phyloP scores from a whole-genome alignment of 306 rosid species.

The Lotus japonicus region DNA sequence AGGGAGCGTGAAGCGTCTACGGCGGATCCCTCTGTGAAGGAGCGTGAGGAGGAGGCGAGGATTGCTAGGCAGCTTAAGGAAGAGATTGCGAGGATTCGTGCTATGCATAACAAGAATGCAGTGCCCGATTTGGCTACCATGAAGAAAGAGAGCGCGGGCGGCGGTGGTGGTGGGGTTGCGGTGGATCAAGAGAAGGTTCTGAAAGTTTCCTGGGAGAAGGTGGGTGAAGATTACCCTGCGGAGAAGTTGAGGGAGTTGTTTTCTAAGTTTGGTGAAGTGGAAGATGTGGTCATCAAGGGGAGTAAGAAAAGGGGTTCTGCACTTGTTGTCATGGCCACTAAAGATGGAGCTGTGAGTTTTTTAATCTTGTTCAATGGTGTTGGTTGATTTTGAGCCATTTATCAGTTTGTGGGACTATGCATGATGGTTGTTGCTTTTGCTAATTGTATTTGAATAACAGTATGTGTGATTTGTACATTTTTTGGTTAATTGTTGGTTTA shows the following conservation, averaged over 20 bases:
- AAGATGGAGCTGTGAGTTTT: conserved; percentile 78
- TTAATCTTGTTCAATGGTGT: neutral
- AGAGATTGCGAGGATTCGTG: conserved; percentile 71
- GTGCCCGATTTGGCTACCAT: neutral
- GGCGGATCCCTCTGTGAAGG: conserved; percentile 47
- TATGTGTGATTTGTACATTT: neutral
- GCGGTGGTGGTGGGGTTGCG: conserved; percentile 19
- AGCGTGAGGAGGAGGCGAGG: conserved; percentile 63
- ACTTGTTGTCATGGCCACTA: conserved; percentile 70
- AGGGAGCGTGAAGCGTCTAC: conserved; percentile 59
- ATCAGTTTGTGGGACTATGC: neutral
- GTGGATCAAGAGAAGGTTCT: conserved; percentile 66
- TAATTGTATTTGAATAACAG: neutral
- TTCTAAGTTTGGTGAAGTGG: conserved; percentile 71
- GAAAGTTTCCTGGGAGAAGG: conserved; percentile 88
- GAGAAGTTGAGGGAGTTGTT: conserved; percentile 63
- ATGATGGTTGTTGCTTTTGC: neutral
- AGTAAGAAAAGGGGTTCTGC: conserved; percentile 83
- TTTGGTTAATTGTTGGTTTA: conserved; percentile 1
- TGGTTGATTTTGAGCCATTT: neutral
- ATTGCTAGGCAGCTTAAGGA: conserved; percentile 61
- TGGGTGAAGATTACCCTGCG: conserved; percentile 73
- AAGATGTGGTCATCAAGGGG: conserved; percentile 80
- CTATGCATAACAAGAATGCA: conserved; percentile 59
- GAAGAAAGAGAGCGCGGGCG: conserved; percentile 17